Evolutionary conservation across 192 early-diverging fungal species (phyloP).

Genomic region (Coemansia sp.): DNA sequence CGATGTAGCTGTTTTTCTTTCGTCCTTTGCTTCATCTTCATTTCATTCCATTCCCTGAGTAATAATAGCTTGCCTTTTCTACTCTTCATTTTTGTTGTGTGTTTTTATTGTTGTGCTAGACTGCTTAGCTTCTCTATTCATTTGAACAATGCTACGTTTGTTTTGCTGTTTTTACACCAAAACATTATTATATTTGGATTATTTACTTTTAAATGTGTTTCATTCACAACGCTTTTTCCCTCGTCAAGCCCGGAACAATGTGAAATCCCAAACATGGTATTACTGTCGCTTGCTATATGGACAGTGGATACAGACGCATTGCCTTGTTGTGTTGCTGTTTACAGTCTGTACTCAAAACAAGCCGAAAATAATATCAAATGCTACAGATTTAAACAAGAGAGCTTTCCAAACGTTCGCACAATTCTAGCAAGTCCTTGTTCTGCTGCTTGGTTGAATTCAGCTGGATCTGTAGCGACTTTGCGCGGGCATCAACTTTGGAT

Average conservation of each 20-base stretch:
- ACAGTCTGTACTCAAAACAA: not conserved
- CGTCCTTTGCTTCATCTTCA: not conserved
- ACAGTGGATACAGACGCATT: too few relatives aligned
- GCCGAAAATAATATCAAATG: too few relatives aligned
- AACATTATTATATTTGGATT: too few relatives aligned
- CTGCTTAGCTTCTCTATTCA: too few relatives aligned
- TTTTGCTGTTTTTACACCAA: not conserved
- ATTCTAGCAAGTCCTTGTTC: conserved; percentile 29
- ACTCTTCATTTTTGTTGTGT: not conserved
- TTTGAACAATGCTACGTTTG: not conserved
- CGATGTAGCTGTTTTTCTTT: conserved; percentile 13
- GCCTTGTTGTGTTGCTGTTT: too few relatives aligned
- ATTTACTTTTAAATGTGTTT: too few relatives aligned
- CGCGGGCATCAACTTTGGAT: conserved; percentile 22
- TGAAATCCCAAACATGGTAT: too few relatives aligned
- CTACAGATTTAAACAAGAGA: conserved; percentile 8
- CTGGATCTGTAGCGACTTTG: conserved; percentile 35
- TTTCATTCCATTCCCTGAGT: not conserved
- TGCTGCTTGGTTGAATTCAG: conserved; percentile 35
- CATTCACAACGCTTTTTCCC: too few relatives aligned
- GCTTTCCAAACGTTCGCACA: conserved; percentile 34
- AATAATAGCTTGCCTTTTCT: conserved; percentile 6
- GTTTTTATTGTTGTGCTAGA: not conserved
- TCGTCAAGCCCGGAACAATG: too few relatives aligned
- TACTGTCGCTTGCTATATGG: not conserved